A percentile compares a stretch with the other conserved stretches of the same genome.
Conservation (phyloP, 768 basidiomycete species). For the Lyophyllum semitale region DNA sequence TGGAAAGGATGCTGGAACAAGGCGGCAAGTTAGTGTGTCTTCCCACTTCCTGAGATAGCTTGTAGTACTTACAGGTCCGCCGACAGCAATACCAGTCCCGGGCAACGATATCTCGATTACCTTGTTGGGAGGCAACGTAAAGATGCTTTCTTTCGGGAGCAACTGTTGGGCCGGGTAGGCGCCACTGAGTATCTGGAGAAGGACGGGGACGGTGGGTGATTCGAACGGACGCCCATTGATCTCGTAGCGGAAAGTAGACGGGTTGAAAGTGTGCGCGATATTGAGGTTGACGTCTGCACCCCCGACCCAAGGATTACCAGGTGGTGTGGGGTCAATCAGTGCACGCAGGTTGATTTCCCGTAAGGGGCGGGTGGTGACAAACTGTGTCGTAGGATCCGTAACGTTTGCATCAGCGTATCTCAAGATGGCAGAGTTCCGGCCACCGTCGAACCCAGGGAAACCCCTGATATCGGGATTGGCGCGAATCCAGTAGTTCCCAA, state of each 20-base stretch:
- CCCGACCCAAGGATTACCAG: background rate
- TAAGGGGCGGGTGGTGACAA: slow-evolving; percentile 7
- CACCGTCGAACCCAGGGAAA: slow-evolving; percentile 25
- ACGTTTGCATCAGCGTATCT: slow-evolving; percentile 31
- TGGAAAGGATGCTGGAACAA: background rate
- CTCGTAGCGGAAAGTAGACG: background rate
- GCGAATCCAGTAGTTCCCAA: slow-evolving; percentile 39
- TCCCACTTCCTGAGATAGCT: background rate
- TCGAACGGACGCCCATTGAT: slow-evolving; percentile 33
- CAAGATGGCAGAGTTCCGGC: slow-evolving; percentile 43
- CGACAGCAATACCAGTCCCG: slow-evolving; percentile 12
- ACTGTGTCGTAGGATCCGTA: slow-evolving; percentile 31
- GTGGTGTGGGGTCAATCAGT: slow-evolving; percentile 11
- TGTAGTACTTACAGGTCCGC: background rate
- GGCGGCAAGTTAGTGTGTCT: background rate
- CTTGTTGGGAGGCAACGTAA: slow-evolving; percentile 37
- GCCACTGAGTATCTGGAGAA: slow-evolving; percentile 44
- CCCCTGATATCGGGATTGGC: slow-evolving; percentile 28
- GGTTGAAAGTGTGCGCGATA: background rate
- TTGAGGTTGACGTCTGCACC: background rate
- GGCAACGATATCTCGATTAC: slow-evolving; percentile 47
- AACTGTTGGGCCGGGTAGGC: slow-evolving; percentile 30
- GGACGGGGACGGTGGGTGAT: slow-evolving; percentile 39
- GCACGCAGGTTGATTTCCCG: background rate
- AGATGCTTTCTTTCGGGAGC: slow-evolving; percentile 38